A percentile compares a stretch with the other conserved stretches of the same genome.
Conservation (phyloP, 108 stramenopile genomes). For the Chaetoceros tenuissimus region DNA sequence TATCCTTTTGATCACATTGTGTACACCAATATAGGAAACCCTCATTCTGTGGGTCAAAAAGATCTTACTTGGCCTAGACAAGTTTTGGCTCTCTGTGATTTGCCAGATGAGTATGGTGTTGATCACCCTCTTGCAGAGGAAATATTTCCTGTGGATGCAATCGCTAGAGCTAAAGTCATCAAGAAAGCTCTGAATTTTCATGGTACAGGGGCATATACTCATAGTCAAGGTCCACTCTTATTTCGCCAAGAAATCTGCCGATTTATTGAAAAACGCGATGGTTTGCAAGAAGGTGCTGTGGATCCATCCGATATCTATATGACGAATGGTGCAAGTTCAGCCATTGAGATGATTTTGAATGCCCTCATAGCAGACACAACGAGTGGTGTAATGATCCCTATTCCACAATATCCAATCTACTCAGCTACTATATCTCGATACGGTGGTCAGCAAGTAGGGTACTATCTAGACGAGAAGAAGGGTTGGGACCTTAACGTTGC, state of each 20-base stretch:
- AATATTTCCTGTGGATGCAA: constrained; percentile 70
- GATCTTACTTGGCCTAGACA: constrained; percentile 95
- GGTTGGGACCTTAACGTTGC: constrained; percentile 81
- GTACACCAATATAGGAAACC: constrained; percentile 98
- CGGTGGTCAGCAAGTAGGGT: constrained; percentile 82
- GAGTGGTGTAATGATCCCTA: constrained; percentile 90
- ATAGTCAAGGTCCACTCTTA: constrained; percentile 68
- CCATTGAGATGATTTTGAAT: constrained; percentile 71
- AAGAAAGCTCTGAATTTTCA: constrained; percentile 40
- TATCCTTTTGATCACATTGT: constrained; percentile 81
- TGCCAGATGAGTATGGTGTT: constrained; percentile 63
- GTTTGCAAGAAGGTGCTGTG: constrained; percentile 27
- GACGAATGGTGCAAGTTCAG: constrained; percentile 93
- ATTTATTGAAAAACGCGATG: constrained; percentile 81
- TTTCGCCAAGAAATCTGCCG: constrained; percentile 77
- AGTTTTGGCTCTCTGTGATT: constrained; percentile 81
- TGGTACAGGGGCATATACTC: constrained; percentile 83
- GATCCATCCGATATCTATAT: constrained; percentile 85
- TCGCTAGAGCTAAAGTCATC: constrained; percentile 58
- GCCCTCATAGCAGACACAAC: constrained; percentile 50
- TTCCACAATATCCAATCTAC: constrained; percentile 98
- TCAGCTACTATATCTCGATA: constrained; percentile 83
- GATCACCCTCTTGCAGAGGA: constrained; percentile 51
- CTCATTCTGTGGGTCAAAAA: constrained; percentile 91
- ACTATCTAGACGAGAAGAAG: constrained; percentile 78